Conservation (phyloP, 2,329 filamentous ascomycete species). For the Sporothrix brasiliensis region DNA sequence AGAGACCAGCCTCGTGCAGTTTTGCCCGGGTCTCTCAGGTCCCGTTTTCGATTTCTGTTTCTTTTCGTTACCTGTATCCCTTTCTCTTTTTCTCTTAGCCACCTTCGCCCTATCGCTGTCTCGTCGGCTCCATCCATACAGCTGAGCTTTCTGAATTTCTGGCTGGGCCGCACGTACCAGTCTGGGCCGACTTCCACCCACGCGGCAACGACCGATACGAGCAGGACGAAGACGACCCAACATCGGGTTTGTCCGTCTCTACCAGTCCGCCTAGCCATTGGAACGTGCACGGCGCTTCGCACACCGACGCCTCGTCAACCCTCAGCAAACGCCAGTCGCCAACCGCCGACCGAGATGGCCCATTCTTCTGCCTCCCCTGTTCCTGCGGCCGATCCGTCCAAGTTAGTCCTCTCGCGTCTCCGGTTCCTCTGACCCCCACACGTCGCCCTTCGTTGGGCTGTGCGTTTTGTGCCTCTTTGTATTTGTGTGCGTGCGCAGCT, state of each 20-base stretch:
- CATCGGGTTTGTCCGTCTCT: constrained; percentile 6
- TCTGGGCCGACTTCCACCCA: background rate
- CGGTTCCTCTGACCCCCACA: background rate
- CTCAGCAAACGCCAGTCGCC: background rate
- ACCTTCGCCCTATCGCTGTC: background rate
- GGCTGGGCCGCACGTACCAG: background rate
- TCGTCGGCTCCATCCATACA: background rate
- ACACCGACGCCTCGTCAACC: background rate
- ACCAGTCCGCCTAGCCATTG: background rate
- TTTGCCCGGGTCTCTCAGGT: background rate
- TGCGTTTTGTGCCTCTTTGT: background rate
- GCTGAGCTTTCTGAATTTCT: background rate
- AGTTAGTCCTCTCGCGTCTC: constrained; percentile 14
- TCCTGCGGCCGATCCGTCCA: constrained; percentile 29
- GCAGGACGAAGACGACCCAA: background rate
- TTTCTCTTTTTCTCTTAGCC: background rate
- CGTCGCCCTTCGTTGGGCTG: background rate
- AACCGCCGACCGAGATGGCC: constrained; percentile 27
- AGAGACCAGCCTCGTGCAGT: background rate
- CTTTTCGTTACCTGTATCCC: too few relatives aligned
- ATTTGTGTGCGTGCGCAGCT: background rate
- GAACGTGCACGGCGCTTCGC: background rate
- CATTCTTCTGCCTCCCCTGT: constrained; percentile 28
- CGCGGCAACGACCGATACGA: constrained; percentile 7
- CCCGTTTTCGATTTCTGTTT: too few relatives aligned